These are phyloP conservation scores for Priceomyces carsonii DNA, from an alignment of 805 yeast genomes.

Conservation along the genomic window DNA sequence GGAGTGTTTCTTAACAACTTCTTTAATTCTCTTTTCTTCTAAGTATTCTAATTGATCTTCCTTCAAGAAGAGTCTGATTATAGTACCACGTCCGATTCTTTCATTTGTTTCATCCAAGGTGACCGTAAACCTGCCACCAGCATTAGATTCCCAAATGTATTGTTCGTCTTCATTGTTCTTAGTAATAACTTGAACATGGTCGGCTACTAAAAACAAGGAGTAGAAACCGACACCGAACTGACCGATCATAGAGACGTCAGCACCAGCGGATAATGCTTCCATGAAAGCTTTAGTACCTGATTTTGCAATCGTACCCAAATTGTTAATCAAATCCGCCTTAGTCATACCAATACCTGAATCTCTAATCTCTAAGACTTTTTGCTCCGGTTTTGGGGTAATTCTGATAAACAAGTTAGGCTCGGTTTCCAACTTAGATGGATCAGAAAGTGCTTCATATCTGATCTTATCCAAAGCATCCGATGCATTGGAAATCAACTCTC, in stretches of 20 bases:
- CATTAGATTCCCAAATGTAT: constrained; percentile 99
- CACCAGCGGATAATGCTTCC: constrained; percentile 99
- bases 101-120: constrained; percentile 86
- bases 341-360: constrained; percentile 99
- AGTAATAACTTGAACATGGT: constrained; percentile 96
- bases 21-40: constrained; percentile 99
- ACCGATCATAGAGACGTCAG: constrained; percentile 99
- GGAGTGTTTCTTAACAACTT: constrained; percentile 98
- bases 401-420: constrained; percentile 97
- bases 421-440: constrained; percentile 86
- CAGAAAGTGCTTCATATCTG: constrained; percentile 93
- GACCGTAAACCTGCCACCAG: constrained; percentile 99
- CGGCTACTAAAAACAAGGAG: constrained; percentile 98
- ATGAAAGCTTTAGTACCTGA: constrained; percentile 99
- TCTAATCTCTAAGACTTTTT: constrained; percentile 92
- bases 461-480: constrained; percentile 99
- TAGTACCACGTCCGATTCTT: constrained; percentile 90
- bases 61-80: constrained; percentile 93
- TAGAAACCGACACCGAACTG: constrained; percentile 99
- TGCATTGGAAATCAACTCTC: constrained; percentile 98
- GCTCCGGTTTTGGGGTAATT: constrained; percentile 95
- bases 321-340: constrained; percentile 97
- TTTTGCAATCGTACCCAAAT: constrained; percentile 99
- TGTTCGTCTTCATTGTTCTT: constrained; percentile 99
- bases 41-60: constrained; percentile 98